phyloP scores from a whole-genome alignment of 176 grass and related monocot species.

The Poa pratensis region DNA sequence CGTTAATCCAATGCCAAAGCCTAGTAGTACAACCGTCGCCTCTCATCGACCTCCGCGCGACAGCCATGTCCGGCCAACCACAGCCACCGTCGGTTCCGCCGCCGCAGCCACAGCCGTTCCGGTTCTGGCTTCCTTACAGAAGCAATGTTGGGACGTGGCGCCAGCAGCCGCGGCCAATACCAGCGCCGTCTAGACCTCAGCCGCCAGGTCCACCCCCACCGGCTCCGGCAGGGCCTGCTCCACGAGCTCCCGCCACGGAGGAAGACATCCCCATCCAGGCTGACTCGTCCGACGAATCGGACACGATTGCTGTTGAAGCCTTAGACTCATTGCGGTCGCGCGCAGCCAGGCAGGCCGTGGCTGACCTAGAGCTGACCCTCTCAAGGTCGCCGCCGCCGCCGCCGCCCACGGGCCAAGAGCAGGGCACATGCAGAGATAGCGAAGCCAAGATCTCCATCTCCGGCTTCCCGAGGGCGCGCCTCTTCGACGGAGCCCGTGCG shows the following conservation, averaged over 20 bases:
- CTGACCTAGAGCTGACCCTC: slow-evolving; percentile 39
- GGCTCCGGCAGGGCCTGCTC: neutral
- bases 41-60: neutral
- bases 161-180: slow-evolving; percentile 36
- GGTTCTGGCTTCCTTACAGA: slow-evolving; percentile 62
- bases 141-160: slow-evolving; percentile 31
- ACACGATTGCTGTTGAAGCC: slow-evolving; percentile 7
- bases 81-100: slow-evolving; percentile 25
- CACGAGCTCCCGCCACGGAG: neutral
- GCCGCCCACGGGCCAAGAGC: neutral
- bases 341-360: neutral
- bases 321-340: slow-evolving; percentile 12
- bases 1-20: slow-evolving; percentile 19
- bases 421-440: neutral
- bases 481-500: slow-evolving; percentile 51
- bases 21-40: neutral
- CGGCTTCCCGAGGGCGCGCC: slow-evolving; percentile 40
- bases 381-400: slow-evolving; percentile 7
- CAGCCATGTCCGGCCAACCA: slow-evolving; percentile 44
- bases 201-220: neutral
- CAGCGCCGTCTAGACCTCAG: neutral
- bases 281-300: slow-evolving; percentile 31
- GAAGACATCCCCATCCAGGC: slow-evolving; percentile 28
- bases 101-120: slow-evolving; percentile 44
- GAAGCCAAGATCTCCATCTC: slow-evolving; percentile 63